Evolutionary conservation across 202 grass and related monocot genomes (phyloP).

Genomic region (Musa balbisiana): DNA sequence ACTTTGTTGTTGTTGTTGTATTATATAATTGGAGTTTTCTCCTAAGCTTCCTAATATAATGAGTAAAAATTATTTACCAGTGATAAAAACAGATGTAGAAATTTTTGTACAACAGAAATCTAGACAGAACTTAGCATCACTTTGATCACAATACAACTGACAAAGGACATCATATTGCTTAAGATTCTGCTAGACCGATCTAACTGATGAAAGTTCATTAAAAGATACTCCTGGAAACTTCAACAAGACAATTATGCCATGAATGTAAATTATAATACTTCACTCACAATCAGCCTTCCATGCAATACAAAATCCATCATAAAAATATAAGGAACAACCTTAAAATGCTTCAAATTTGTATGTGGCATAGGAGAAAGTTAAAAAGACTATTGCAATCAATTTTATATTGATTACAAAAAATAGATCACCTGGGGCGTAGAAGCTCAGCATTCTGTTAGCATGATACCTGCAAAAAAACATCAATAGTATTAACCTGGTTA

Average conservation of each 20-base stretch:
- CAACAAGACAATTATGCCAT: neutral
- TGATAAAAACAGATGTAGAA: too few relatives aligned
- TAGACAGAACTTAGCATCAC: neutral
- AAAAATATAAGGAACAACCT: neutral
- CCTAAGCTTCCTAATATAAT: neutral
- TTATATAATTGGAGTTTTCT: neutral
- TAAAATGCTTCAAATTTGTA: neutral
- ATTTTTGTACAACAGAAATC: neutral
- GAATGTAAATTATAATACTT: neutral
- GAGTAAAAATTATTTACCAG: too few relatives aligned
- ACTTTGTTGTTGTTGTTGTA: neutral
- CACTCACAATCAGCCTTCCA: neutral
- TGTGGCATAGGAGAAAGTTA: neutral
- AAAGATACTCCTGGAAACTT: neutral
- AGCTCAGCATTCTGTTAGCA: conserved; percentile 97
- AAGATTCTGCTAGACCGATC: neutral
- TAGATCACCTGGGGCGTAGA: conserved; percentile 87
- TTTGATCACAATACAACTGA: neutral
- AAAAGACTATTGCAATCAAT: too few relatives aligned
- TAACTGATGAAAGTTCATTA: neutral
- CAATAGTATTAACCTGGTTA: neutral
- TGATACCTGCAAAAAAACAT: conserved; percentile 69
- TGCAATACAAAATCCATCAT: neutral
- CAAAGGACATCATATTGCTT: neutral
- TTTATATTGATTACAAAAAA: neutral